These are phyloP conservation scores for Penicillium sp. DNA, from an alignment of 2,329 filamentous ascomycete species.

Conservation along the genomic window DNA sequence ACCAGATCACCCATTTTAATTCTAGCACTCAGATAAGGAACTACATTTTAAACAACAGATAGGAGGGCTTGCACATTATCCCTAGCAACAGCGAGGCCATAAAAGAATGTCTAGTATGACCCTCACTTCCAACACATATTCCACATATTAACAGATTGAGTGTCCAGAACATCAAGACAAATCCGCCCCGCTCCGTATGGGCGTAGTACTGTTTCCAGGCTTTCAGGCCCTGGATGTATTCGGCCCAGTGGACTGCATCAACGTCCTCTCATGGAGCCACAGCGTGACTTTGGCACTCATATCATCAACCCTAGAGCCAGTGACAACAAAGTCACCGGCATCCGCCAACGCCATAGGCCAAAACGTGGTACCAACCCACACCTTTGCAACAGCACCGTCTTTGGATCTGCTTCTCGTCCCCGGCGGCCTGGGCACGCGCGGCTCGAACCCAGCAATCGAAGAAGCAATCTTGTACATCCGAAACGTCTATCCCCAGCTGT, in stretches of 20 bases:
- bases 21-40: not conserved
- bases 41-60: not conserved
- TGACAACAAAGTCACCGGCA: constrained; percentile 27
- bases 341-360: constrained; percentile 30
- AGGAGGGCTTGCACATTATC: too few relatives aligned
- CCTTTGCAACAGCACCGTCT: constrained; percentile 51
- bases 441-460: constrained; percentile 26
- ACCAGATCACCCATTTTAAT: not conserved
- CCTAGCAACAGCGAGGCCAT: not conserved
- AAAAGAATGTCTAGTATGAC: not conserved
- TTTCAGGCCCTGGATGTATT: constrained; percentile 44
- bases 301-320: constrained; percentile 30
- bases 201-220: constrained; percentile 36
- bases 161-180: not conserved
- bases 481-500: constrained; percentile 46
- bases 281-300: constrained; percentile 28
- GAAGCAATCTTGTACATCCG: constrained; percentile 47
- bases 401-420: constrained; percentile 66
- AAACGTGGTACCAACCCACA: constrained; percentile 50
- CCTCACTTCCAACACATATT: not conserved
- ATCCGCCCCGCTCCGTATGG: constrained; percentile 7
- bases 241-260: constrained; percentile 50
- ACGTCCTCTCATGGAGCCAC: constrained; percentile 19
- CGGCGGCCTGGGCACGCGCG: constrained; percentile 54
- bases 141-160: not conserved